Conservation (phyloP, 2,329 filamentous ascomycete genomes). For the Penicillium nordicum region DNA sequence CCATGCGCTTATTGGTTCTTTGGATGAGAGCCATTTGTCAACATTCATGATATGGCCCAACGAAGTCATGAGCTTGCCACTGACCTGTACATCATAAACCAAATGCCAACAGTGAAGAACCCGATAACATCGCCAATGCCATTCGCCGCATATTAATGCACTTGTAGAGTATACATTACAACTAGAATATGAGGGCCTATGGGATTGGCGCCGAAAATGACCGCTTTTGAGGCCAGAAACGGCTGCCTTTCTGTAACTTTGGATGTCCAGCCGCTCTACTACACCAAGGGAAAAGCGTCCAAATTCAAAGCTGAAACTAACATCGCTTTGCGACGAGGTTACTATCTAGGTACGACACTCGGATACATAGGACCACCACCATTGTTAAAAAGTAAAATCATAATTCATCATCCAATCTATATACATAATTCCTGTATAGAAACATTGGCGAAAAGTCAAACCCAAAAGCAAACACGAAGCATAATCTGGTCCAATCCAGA, state of each 20-base stretch:
- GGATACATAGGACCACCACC: neutral
- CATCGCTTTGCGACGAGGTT: neutral
- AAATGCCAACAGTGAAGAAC: too few relatives aligned
- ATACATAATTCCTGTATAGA: constrained; percentile 4
- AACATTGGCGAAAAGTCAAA: neutral
- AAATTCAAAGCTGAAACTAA: neutral
- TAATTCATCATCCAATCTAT: constrained; percentile 18
- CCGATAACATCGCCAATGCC: too few relatives aligned
- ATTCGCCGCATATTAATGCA: too few relatives aligned
- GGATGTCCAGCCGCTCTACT: too few relatives aligned
- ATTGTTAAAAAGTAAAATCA: constrained; percentile 4
- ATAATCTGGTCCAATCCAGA: neutral
- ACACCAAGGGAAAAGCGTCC: neutral
- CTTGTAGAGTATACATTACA: too few relatives aligned
- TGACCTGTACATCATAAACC: neutral
- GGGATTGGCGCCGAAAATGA: too few relatives aligned
- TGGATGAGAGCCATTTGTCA: neutral
- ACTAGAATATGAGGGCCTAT: too few relatives aligned
- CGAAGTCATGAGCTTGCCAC: neutral
- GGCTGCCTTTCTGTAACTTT: too few relatives aligned
- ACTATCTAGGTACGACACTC: neutral
- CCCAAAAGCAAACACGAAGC: neutral
- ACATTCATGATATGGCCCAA: neutral
- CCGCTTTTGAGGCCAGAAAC: too few relatives aligned
- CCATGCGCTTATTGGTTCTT: neutral